phyloP scores from a whole-genome alignment of 2,329 filamentous ascomycete species.

The Trichoderma sp. region DNA sequence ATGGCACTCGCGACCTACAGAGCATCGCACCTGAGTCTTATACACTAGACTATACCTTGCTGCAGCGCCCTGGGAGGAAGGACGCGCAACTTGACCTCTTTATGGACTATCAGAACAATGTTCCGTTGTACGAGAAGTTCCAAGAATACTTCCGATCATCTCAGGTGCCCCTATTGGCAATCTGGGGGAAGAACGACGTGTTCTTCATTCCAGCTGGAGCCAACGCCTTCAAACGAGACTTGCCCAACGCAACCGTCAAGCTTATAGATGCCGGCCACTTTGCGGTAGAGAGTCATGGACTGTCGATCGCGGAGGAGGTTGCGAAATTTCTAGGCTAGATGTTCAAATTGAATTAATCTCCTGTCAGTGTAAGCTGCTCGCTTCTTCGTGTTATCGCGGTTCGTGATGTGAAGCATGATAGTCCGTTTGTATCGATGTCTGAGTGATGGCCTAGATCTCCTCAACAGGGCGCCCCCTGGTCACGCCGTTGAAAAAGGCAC shows the following conservation, averaged over 20 bases:
- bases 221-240: constrained; percentile 3
- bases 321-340: not conserved
- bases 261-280: constrained; percentile 18
- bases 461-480: not conserved
- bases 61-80: constrained; percentile 18
- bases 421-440: not conserved
- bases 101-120: constrained; percentile 18
- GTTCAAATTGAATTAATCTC: not conserved
- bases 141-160: constrained; percentile 13
- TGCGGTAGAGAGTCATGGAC: constrained; percentile 12
- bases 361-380: too few relatives aligned
- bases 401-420: not conserved
- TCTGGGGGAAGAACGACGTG: constrained; percentile 19
- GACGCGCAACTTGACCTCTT: constrained; percentile 22
- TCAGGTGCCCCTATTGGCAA: constrained; percentile 3
- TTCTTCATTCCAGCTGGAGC: constrained; percentile 11
- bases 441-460: too few relatives aligned
- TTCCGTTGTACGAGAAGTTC: constrained; percentile 14
- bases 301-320: constrained; percentile 4
- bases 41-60: constrained; percentile 11
- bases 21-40: constrained; percentile 16
- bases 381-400: too few relatives aligned
- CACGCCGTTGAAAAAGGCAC: not conserved
- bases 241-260: constrained; percentile 8
- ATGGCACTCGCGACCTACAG: constrained; percentile 4